phyloP scores from a whole-genome alignment of 2,329 filamentous ascomycete genomes.

The Cryphonectria naterciae region DNA sequence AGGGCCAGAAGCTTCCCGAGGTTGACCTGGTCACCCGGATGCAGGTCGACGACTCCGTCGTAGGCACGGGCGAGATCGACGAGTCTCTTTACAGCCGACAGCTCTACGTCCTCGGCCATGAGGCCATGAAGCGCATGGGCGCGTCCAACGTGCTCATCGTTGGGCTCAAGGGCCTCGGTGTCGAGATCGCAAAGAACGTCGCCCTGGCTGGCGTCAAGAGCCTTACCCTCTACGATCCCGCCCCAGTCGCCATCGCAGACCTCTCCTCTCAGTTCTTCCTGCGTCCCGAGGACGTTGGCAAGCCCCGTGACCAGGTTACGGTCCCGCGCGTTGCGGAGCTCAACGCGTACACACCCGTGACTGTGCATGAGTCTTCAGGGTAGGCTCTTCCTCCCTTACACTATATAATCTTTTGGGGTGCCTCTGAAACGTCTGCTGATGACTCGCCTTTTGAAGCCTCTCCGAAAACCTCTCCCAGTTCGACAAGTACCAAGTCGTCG shows the following conservation, averaged over 20 bases:
- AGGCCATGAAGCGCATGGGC: constrained; percentile 99
- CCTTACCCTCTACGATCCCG: constrained; percentile 88
- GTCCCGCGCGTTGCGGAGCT: constrained; percentile 90
- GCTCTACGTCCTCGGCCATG: constrained; percentile 72
- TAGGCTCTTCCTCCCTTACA: constrained; percentile 37
- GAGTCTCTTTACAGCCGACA: constrained; percentile 76
- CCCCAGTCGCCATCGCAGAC: constrained; percentile 81
- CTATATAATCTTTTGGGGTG: background rate
- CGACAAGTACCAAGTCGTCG: constrained; percentile 89
- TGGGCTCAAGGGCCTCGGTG: constrained; percentile 90
- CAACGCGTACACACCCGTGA: constrained; percentile 93
- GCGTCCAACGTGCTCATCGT: constrained; percentile 92
- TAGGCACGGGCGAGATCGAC: constrained; percentile 65
- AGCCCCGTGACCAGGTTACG: constrained; percentile 84
- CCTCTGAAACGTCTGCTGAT: constrained; percentile 16
- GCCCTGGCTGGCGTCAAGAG: constrained; percentile 98
- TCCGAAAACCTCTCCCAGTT: constrained; percentile 78
- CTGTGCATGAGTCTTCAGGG: constrained; percentile 68
- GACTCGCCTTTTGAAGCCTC: constrained; percentile 54
- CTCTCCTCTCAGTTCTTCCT: constrained; percentile 98
- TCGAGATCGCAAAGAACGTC: constrained; percentile 98
- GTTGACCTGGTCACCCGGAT: constrained; percentile 67
- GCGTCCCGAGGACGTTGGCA: constrained; percentile 83
- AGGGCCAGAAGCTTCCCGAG: constrained; percentile 60
- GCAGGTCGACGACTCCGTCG: constrained; percentile 66